Base-by-base conservation (phyloP, 495 filamentous ascomycete genomes). In the Bacidia gigantensis region DNA sequence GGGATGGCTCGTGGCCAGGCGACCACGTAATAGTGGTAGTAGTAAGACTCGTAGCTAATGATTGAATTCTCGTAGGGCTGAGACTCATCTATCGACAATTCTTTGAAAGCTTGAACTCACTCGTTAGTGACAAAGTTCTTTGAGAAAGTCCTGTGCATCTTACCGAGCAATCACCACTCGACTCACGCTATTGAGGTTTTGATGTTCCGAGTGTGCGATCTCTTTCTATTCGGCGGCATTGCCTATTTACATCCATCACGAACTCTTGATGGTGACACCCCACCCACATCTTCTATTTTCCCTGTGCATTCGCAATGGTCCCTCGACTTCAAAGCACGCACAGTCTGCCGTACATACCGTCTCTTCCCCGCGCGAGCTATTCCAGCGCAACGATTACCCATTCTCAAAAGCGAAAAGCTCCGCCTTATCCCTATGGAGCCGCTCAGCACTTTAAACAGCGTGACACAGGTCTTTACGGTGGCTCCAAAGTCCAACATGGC, bases 371-470 rank as follows among this genome's bases (percentile, higher is more conserved):
- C 25, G 26, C 50, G 7, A 35, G 29, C 38, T 24, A 39, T 41
- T 52, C 56, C 29, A 23, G 49, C 38, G 3, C 44, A 42, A 20
- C 46, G 44, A 38, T 45, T 3, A 29, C 50, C 47, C 46, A 32
- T 38, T 51, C 26, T 49, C 46, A 42, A 46, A 5, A 25, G 50
- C 5, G 17, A 22, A 26, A 24, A 22, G 26, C 23, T n/a, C 90
- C 92, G 21, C 65, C 73, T 3, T 98, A 97, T 69, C 92, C 92
- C 0, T 85, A 86, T 69, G 84, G 84, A n/a, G 78, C 80, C n/a
- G 73, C 79, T 48, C 72, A 69, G 46, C 72, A 79, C 57, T 97
- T 84, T 78, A 92, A 93, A 66, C 88, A 95, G 67, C 78, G 81
- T 53, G 86, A 94, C 73, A 73, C 77, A 43, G 89, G 90, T 55